phyloP scores from a whole-genome alignment of 148 eudicot genomes.

The Polygonum aviculare region DNA sequence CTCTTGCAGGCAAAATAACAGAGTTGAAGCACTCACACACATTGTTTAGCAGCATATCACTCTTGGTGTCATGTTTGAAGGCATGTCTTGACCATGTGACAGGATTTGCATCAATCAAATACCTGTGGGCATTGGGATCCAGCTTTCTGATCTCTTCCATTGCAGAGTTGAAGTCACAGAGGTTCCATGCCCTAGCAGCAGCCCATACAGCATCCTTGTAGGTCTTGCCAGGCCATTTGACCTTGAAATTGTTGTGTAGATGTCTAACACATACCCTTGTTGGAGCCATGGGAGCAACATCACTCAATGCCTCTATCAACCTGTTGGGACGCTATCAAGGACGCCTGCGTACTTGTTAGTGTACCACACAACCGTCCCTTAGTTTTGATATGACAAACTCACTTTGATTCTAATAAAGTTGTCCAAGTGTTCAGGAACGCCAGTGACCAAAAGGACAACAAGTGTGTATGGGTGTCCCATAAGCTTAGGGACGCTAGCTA shows the following conservation, averaged over 20 bases:
- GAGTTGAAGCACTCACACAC: too few species aligned
- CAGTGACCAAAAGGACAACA: too few species aligned
- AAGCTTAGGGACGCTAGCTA: too few species aligned
- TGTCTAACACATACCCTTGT: not conserved
- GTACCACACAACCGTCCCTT: too few species aligned
- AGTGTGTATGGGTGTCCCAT: too few species aligned
- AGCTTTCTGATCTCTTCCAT: not conserved
- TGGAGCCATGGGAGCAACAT: not conserved
- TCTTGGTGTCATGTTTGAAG: not conserved
- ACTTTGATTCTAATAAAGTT: too few species aligned
- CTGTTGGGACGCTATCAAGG: too few species aligned
- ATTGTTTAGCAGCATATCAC: not conserved
- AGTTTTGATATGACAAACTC: too few species aligned
- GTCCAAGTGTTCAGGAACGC: too few species aligned
- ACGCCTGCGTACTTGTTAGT: too few species aligned
- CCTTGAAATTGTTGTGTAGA: not conserved
- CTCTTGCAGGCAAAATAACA: too few species aligned
- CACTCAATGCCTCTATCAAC: not conserved
- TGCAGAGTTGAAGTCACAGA: not conserved
- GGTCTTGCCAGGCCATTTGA: not conserved
- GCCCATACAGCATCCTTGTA: not conserved
- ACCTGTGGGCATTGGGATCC: not conserved
- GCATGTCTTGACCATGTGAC: not conserved
- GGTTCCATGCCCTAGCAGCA: not conserved
- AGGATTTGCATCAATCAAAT: not conserved